Percentiles rank a stretch among this genome's conserved stretches.
Conservation (phyloP, 1,284 basidiomycete genomes). For the Albatrellus sp. region DNA sequence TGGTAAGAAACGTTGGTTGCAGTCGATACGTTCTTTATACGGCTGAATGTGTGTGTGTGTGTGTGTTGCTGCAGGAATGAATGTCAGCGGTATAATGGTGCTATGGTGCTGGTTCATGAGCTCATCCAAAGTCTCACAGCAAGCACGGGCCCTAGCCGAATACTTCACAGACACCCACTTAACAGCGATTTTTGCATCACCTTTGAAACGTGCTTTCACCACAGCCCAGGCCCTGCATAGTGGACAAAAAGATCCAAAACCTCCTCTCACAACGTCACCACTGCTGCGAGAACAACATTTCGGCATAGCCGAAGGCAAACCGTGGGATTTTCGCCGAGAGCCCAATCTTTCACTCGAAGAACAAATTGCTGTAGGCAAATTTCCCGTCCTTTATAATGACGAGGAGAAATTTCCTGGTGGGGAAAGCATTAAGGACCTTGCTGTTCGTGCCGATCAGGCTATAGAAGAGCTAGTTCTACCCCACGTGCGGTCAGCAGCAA, state of each 20-base stretch:
- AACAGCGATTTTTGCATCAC: conserved; percentile 66
- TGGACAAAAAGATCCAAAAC: conserved; percentile 39
- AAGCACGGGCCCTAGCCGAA: conserved; percentile 70
- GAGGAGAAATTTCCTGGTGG: conserved; percentile 56
- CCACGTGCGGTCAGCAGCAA: conserved; percentile 32
- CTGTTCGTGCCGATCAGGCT: conserved; percentile 42
- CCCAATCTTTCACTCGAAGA: conserved; percentile 29
- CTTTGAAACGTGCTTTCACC: conserved; percentile 63
- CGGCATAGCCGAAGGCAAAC: conserved; percentile 62
- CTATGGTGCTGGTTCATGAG: neutral
- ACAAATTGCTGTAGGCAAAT: conserved; percentile 39
- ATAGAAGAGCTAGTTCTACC: conserved; percentile 52
- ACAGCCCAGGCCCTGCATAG: conserved; percentile 56
- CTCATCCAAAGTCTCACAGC: conserved; percentile 28
- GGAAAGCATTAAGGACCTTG: conserved; percentile 64
- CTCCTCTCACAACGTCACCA: conserved; percentile 36
- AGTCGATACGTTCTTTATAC: conserved; percentile 1
- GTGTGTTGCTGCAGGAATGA: conserved; percentile 37
- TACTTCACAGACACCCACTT: conserved; percentile 44
- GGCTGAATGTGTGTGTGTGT: neutral
- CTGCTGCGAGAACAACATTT: conserved; percentile 59
- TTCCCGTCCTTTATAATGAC: conserved; percentile 34
- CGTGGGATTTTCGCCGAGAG: conserved; percentile 26
- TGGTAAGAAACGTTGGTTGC: conserved; percentile 33
- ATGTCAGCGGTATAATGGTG: conserved; percentile 28